Percentiles rank a stretch among this genome's conserved stretches.
Evolutionary conservation across 495 filamentous ascomycete species (phyloP).

Genomic region (Podospora appendiculata): DNA sequence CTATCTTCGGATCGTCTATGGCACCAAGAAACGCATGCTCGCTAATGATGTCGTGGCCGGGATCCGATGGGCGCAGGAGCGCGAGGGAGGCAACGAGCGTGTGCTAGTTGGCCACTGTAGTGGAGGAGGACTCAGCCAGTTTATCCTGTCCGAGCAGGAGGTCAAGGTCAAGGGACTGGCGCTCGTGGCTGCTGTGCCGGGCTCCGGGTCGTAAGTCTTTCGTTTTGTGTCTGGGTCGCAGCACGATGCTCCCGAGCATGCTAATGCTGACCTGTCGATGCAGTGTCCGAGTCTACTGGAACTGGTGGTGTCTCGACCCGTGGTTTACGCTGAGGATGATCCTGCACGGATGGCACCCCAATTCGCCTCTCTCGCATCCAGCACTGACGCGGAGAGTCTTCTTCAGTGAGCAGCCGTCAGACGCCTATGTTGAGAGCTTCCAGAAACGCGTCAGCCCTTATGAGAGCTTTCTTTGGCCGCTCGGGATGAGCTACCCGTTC

Average conservation of each 20-base stretch:
- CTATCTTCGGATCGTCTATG: constrained; percentile 29
- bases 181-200: constrained; percentile 32
- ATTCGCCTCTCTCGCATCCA: constrained; percentile 40
- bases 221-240: neutral
- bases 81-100: constrained; percentile 20
- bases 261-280: too few species aligned
- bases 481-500: constrained; percentile 34
- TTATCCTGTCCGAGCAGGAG: constrained; percentile 28
- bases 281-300: constrained; percentile 31
- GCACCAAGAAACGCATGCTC: constrained; percentile 26
- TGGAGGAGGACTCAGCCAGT: constrained; percentile 39
- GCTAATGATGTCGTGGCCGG: constrained; percentile 35
- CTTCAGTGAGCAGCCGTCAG: constrained; percentile 27
- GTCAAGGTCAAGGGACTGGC: constrained; percentile 31
- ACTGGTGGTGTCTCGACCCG: constrained; percentile 36
- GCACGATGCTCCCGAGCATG: too few species aligned
- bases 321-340: constrained; percentile 35
- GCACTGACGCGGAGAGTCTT: constrained; percentile 32
- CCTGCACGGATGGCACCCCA: constrained; percentile 36
- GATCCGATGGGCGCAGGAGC: constrained; percentile 24
- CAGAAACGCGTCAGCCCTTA: constrained; percentile 29
- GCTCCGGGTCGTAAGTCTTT: constrained; percentile 35
- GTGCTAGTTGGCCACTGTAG: constrained; percentile 41
- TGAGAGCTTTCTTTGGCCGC: constrained; percentile 38
- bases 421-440: constrained; percentile 22